phyloP scores from a whole-genome alignment of 1,284 basidiomycete species.

The Salmacisia buchloeana region DNA sequence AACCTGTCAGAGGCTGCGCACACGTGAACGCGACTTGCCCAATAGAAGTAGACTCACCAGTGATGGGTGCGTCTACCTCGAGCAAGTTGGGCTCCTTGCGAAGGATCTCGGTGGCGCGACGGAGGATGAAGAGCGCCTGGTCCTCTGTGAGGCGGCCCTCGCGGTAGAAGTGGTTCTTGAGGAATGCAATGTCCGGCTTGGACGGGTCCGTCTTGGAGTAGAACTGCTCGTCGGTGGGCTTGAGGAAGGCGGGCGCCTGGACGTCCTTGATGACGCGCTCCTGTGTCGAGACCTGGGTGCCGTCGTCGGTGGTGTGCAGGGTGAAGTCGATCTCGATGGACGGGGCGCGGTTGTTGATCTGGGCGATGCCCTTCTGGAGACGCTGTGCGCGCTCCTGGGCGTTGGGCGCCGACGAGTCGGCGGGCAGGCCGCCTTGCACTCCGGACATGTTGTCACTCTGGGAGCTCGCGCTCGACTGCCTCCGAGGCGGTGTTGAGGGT shows the following conservation, averaged over 20 bases:
- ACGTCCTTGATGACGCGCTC: constrained; percentile 53
- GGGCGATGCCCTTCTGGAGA: constrained; percentile 11
- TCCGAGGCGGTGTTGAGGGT: too few relatives aligned
- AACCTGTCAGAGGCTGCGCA: neutral
- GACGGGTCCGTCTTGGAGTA: constrained; percentile 43
- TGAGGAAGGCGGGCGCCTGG: constrained; percentile 67
- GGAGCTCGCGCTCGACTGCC: too few relatives aligned
- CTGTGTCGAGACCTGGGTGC: constrained; percentile 51
- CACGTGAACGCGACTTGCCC: neutral
- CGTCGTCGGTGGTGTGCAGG: constrained; percentile 52
- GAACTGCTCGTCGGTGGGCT: constrained; percentile 89
- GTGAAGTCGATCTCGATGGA: constrained; percentile 52
- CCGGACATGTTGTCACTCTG: too few relatives aligned
- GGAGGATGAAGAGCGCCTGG: constrained; percentile 79
- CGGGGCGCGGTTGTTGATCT: constrained; percentile 41
- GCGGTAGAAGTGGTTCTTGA: constrained; percentile 98
- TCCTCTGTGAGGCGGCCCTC: constrained; percentile 83
- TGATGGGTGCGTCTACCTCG: constrained; percentile 87
- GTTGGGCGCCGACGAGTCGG: too few relatives aligned
- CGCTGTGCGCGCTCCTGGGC: neutral
- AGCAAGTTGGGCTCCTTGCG: constrained; percentile 79
- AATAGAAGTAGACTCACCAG: constrained; percentile 62
- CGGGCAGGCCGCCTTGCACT: too few relatives aligned
- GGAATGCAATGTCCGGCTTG: constrained; percentile 70
- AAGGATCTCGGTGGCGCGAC: constrained; percentile 67